Percentiles rank a stretch among this genome's conserved stretches.
Evolutionary conservation across 495 filamentous ascomycete species (phyloP).

Genomic region (Parathielavia appendiculata): DNA sequence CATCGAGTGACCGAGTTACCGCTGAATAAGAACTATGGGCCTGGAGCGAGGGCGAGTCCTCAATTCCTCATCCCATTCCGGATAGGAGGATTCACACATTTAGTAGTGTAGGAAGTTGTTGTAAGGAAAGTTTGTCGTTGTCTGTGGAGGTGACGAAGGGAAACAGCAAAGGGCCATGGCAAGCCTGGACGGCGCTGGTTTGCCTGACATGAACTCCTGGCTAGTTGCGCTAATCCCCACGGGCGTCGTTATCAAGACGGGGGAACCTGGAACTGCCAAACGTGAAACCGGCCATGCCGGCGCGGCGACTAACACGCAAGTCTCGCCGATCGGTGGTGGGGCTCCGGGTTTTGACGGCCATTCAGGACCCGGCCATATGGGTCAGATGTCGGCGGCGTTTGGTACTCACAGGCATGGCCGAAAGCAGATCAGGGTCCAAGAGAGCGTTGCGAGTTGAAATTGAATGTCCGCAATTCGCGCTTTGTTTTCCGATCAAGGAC

Average conservation of each 20-base stretch:
- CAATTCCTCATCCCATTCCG: too few species aligned
- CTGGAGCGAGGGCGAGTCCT: too few species aligned
- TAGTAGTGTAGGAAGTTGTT: too few species aligned
- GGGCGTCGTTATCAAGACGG: conserved; percentile 4
- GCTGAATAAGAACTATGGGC: neutral
- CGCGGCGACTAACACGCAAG: conserved; percentile 17
- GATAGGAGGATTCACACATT: too few species aligned
- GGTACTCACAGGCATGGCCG: neutral
- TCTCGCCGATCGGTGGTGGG: conserved; percentile 17
- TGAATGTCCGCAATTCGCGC: neutral
- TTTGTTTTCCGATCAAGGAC: neutral
- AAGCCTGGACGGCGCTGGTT: neutral
- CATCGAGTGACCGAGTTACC: neutral
- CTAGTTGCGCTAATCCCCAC: too few species aligned
- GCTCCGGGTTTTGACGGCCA: conserved; percentile 11
- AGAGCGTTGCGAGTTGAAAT: neutral
- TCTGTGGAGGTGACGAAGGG: too few species aligned
- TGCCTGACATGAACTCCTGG: neutral
- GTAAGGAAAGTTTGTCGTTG: too few species aligned
- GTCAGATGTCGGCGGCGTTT: neutral
- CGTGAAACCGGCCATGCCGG: conserved; percentile 9
- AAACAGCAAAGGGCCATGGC: too few species aligned
- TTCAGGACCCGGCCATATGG: neutral
- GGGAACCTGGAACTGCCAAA: conserved; percentile 7
- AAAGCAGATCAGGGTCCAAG: conserved; percentile 8